Evolutionary conservation across 1,284 basidiomycete genomes (phyloP), one percentile per base, ranked within the genome.

Genomic region (Serendipita sp.): DNA sequence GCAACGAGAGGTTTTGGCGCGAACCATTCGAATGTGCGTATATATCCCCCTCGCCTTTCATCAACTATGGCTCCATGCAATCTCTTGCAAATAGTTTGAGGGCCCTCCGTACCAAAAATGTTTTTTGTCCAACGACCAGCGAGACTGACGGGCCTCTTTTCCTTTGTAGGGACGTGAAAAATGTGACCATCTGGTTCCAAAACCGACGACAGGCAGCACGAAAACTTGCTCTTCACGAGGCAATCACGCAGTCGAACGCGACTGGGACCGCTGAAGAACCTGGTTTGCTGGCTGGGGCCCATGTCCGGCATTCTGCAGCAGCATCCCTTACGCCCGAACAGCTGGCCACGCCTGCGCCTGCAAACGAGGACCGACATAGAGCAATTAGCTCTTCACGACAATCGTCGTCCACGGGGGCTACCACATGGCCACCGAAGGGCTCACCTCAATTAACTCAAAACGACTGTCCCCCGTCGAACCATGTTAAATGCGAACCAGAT

Each of bases 21-120:
- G 58, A 35, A 49, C 55, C 30, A 61, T 65, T 44, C 62, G 63
- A 35, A 65, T 65, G 64, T 65, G 61, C 35, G 64, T 47, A 35
- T 42, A 38, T 35, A 43, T 41, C 26, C 38, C 42, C 60, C 44
- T 43, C 15, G 29, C 22, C 43, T 17, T 44, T 26, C 55, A 44
- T 22, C 29, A 42, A n/a, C 12, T 42, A n/a, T 42, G 8, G 43
- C 26, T 42, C 38, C 38, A 41, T 6, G 13, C 38, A 41, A 41
- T 5, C 5, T 13, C 22, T 29, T 32, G 41, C 42, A 6, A n/a
- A 35, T 2, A 34, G 30, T 34, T 53, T 3, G 12, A 30, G 26
- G 45, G 35, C 38, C 61, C 3, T 35, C 6, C n/a, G 3, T 63
- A 41, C 13, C 6, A 41, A 41, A 6, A 15, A 10, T 8, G 17